phyloP scores from a whole-genome alignment of 2,329 filamentous ascomycete species.

The Tolypocladium inflatum region DNA sequence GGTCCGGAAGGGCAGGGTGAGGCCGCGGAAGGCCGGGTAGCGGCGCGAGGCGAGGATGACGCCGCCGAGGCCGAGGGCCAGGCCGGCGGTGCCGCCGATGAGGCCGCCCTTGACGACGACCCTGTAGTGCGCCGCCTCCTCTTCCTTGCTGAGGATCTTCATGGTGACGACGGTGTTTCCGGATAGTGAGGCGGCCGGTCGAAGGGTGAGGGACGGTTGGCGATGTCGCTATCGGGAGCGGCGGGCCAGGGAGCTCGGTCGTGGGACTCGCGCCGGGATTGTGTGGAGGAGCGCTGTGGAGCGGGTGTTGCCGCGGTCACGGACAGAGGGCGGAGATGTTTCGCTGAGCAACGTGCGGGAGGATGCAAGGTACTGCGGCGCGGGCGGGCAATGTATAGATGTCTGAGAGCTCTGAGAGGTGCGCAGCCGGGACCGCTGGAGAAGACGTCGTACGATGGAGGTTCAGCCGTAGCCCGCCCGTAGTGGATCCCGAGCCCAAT shows the following conservation, averaged over 20 bases:
- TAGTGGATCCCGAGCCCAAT: background rate
- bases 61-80: slow-evolving; percentile 56
- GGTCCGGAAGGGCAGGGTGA: slow-evolving; percentile 82
- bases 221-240: background rate
- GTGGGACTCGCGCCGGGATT: background rate
- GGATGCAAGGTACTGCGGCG: background rate
- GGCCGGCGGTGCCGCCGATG: slow-evolving; percentile 61
- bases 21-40: slow-evolving; percentile 66
- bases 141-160: slow-evolving; percentile 94
- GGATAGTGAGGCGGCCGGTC: background rate
- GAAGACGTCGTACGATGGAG: background rate
- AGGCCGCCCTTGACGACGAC: slow-evolving; percentile 71
- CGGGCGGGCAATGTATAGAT: background rate
- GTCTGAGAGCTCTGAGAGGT: background rate
- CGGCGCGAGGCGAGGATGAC: slow-evolving; percentile 60
- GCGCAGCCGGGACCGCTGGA: background rate
- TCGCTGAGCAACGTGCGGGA: background rate
- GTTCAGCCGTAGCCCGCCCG: background rate
- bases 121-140: slow-evolving; percentile 78
- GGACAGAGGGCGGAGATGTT: background rate
- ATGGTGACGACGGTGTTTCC: slow-evolving; percentile 38
- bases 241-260: background rate
- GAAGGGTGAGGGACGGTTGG: background rate
- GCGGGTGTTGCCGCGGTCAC: too few species aligned
- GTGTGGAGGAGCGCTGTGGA: background rate